Evolutionary conservation across 306 rosid genomes (phyloP), one percentile per base, ranked within the genome.

Genomic region (Argentina anserina): DNA sequence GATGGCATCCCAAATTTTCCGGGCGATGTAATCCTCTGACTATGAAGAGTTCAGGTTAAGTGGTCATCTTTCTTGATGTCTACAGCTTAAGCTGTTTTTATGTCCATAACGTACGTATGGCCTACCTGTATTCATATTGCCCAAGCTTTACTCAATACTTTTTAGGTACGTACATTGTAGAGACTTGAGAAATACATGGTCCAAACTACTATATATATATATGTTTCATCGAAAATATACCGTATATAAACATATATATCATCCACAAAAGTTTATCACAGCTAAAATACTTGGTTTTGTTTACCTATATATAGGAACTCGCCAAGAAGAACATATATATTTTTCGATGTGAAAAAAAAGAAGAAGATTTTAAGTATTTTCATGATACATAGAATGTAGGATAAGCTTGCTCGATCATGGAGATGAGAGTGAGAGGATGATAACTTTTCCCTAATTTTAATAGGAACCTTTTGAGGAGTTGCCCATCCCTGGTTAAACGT

Each of bases 401-500:
- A 43, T 3, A 81, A 76, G 75, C 53, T 67, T 42, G 63, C 64
- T 25, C n/a, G n/a, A n/a, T n/a, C 46, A 73, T 43, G 34, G 52
- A 13, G 61, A 58, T 31, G 63, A 25, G 64, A 46, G 37, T 13
- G 45, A 6, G 78, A 20, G 71, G 50, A 23, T 7, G 43, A 63
- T 18, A 45, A 28, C 34, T 20, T 26, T 71, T 66, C 34, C 33
- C 42, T 29, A 70, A 55, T 47, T 46, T 55, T 59, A 39, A 36
- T 62, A 68, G 75, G 76, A 28, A 23, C 31, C 67, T 65, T 75
- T 69, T 6, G 73, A 72, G 76, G 68, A 62, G 78, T 76, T 82
- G 77, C 45, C 76, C 87, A 78, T 52, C 42, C 82, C 66, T 67
- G 72, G 70, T 74, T 78, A 72, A 84, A 81, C 87, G 91, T 88